Evolutionary conservation across 78 protist genomes (phyloP).

Genomic region (Diacronema lutheri): DNA sequence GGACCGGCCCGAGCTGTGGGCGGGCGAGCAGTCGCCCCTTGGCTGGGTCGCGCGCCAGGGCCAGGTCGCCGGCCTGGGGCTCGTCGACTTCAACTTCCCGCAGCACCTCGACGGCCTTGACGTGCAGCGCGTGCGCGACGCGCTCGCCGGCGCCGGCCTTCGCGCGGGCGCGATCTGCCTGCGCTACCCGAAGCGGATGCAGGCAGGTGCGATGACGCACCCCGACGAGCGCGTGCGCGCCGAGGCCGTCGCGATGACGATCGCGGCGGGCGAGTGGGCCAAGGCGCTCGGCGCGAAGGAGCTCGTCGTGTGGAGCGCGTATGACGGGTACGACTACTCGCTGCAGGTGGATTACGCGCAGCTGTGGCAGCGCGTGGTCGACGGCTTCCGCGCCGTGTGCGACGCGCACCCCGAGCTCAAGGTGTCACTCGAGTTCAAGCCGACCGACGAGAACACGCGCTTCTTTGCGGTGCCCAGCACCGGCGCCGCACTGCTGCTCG

Average conservation of each 20-base stretch:
- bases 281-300: slow-evolving; percentile 10
- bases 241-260: slow-evolving; percentile 8
- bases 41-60: slow-evolving; percentile 28
- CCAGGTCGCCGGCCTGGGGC: neutral
- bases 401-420: slow-evolving; percentile 10
- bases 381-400: slow-evolving; percentile 18
- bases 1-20: neutral
- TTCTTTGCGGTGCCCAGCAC: slow-evolving; percentile 24
- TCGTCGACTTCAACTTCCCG: slow-evolving; percentile 34
- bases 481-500: slow-evolving; percentile 32
- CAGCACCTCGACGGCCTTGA: slow-evolving; percentile 10
- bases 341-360: slow-evolving; percentile 9
- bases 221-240: neutral
- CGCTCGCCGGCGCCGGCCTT: neutral
- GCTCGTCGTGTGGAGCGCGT: slow-evolving; percentile 16
- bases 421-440: slow-evolving; percentile 26
- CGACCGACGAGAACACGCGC: slow-evolving; percentile 35
- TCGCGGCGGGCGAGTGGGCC: neutral
- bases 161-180: slow-evolving; percentile 18
- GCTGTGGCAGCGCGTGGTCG: slow-evolving; percentile 12
- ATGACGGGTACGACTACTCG: slow-evolving; percentile 28
- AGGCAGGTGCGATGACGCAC: slow-evolving; percentile 1
- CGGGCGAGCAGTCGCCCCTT: neutral
- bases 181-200: neutral
- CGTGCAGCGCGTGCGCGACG: neutral